Percentiles rank a stretch among this genome's conserved stretches.
phyloP scores from a whole-genome alignment of 768 basidiomycete species.

The Suillus occidentalis region DNA sequence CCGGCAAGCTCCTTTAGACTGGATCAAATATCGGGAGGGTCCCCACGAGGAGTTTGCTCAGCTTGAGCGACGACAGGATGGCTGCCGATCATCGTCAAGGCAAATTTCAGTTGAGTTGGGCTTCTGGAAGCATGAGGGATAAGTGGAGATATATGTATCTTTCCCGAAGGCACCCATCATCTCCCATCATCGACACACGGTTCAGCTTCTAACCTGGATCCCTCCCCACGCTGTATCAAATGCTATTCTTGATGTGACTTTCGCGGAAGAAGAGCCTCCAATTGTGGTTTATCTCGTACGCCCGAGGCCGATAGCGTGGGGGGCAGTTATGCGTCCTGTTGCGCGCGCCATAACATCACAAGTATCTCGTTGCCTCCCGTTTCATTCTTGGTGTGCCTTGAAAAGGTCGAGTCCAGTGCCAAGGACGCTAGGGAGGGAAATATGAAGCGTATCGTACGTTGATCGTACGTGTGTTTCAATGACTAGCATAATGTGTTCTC shows the following conservation, averaged over 20 bases:
- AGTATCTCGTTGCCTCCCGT: constrained; percentile 28
- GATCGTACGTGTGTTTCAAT: constrained; percentile 38
- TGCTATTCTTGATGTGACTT: constrained; percentile 29
- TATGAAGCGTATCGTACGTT: constrained; percentile 31
- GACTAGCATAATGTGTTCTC: constrained; percentile 43
- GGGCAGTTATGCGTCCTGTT: constrained; percentile 24
- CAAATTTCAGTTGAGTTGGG: constrained; percentile 29
- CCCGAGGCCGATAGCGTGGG: constrained; percentile 32
- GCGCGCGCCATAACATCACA: constrained; percentile 16
- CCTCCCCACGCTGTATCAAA: constrained; percentile 27
- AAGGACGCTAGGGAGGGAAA: constrained; percentile 21
- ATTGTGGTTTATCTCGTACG: constrained; percentile 34
- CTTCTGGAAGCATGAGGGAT: constrained; percentile 33
- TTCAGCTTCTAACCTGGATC: constrained; percentile 31
- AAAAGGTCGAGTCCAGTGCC: constrained; percentile 17
- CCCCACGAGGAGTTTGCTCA: constrained; percentile 37
- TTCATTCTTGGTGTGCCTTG: constrained; percentile 34
- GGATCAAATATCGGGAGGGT: constrained; percentile 38
- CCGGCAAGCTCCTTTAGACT: constrained; percentile 34
- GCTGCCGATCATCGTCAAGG: constrained; percentile 38
- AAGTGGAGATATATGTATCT: constrained; percentile 11
- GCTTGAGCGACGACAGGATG: constrained; percentile 33
- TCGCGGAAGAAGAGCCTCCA: constrained; percentile 20
- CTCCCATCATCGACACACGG: background rate
- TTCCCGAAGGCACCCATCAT: background rate